Base-by-base conservation (phyloP, 257 asterid genomes). In the Solanum pimpinellifolium region DNA sequence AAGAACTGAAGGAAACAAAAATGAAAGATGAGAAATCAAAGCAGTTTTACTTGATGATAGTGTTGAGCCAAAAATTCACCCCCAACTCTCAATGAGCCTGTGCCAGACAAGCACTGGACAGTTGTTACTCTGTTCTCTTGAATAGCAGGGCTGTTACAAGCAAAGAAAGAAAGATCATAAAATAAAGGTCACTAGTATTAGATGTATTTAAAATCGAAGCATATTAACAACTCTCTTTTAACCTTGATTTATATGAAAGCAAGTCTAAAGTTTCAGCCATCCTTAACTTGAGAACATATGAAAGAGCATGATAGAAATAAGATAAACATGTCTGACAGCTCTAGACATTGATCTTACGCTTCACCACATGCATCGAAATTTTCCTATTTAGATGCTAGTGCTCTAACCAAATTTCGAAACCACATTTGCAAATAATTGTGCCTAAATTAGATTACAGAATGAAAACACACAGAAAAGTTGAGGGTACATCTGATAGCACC, bases 11-110 rank as follows among this genome's bases (percentile, higher is more conserved):
- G 47, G 33, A 86, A 35, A 39, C 52, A 47, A 77, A 69, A 69
- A 27, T 42, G 69, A 56, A 14, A 35, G 27, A 68, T 27, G 62
- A 23, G 44, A 59, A 39, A 59, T 18, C 27, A 31, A 46, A 66
- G 35, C 12, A 52, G 62, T 13, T 88, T 90, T 86, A 96, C 99
- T 93, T 96, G 93, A 90, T 95, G 98, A 90, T 97, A 93, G 80
- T 97, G 98, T 42, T 89, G 92, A 77, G 96, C 93, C 94, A 96
- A 92, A 93, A 97, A 96, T 85, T 96, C 99, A 76, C 92, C 99
- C 90, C 98, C 99, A 88, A 97, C 98, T 92, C 99, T 95, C 93
- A 97, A 91, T 33, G 99, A 96, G 85, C 99, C 99, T 37, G 99
- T 96, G 69, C 99, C 99, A 86, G 99, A 97, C 94, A 97, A 95